A percentile compares a stretch with the other conserved stretches of the same genome.
Evolutionary conservation across 2,329 filamentous ascomycete genomes (phyloP).

Genomic region (Raffaelea ambrosiae): DNA sequence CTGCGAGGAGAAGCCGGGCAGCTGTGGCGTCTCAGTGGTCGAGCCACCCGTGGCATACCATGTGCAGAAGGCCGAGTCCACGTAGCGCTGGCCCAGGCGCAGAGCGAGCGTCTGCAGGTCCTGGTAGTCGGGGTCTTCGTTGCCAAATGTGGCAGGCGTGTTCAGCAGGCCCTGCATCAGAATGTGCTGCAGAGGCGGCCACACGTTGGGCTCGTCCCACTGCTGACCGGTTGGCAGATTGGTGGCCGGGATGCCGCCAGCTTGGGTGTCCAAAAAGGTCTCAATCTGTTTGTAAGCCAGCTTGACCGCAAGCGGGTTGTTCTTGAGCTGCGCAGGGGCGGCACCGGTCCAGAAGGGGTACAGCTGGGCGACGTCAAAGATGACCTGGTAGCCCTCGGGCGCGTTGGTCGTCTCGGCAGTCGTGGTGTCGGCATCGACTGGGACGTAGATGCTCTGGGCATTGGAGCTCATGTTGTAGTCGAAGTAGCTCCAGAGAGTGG

Average conservation of each 20-base stretch:
- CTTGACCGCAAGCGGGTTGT: slow-evolving; percentile 50
- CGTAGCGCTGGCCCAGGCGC: slow-evolving; percentile 53
- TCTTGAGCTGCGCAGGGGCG: slow-evolving; percentile 45
- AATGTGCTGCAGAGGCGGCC: slow-evolving; percentile 59
- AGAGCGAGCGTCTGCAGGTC: slow-evolving; percentile 48
- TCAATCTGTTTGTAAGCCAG: slow-evolving; percentile 45
- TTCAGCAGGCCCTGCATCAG: slow-evolving; percentile 54
- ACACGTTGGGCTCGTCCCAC: slow-evolving; percentile 64
- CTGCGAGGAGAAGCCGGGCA: slow-evolving; percentile 33
- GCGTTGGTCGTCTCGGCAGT: slow-evolving; percentile 33
- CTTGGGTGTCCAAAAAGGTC: slow-evolving; percentile 39
- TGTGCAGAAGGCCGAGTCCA: slow-evolving; percentile 61
- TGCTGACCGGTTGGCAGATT: slow-evolving; percentile 55
- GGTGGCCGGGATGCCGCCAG: slow-evolving; percentile 53
- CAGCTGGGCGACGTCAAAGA: slow-evolving; percentile 52
- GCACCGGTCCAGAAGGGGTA: slow-evolving; percentile 64
- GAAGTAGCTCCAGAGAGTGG: slow-evolving; percentile 54
- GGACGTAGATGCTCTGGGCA: slow-evolving; percentile 46
- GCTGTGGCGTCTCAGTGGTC: slow-evolving; percentile 41
- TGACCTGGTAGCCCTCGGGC: slow-evolving; percentile 45
- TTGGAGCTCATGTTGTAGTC: slow-evolving; percentile 58
- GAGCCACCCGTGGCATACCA: slow-evolving; percentile 60
- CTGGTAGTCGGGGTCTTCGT: slow-evolving; percentile 43
- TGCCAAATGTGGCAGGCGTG: slow-evolving; percentile 47
- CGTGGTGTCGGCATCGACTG: slow-evolving; percentile 36